phyloP scores from a whole-genome alignment of 176 grass and related monocot genomes.

The Oryza glaberrima region DNA sequence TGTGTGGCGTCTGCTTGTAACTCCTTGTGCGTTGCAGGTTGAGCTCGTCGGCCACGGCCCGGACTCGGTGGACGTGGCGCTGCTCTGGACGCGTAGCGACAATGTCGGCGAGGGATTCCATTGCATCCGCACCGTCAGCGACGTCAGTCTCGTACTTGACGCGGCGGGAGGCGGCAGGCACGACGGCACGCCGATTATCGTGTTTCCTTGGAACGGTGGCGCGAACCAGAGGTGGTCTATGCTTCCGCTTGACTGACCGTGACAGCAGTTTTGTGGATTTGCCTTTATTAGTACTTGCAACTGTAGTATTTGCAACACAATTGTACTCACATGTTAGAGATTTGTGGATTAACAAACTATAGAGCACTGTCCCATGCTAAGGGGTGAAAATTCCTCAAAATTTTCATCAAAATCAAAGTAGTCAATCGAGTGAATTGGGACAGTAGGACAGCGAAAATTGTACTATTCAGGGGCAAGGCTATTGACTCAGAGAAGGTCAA shows the following conservation, averaged over 20 bases:
- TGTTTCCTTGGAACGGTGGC: neutral
- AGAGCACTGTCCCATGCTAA: too few relatives aligned
- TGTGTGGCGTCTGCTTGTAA: neutral
- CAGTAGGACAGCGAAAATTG: too few relatives aligned
- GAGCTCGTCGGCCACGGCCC: neutral
- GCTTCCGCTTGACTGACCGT: neutral
- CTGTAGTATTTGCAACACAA: too few relatives aligned
- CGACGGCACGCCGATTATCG: slow-evolving; percentile 13
- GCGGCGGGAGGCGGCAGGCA: neutral
- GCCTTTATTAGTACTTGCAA: too few relatives aligned
- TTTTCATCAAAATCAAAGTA: too few relatives aligned
- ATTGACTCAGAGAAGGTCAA: too few relatives aligned
- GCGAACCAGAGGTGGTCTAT: slow-evolving; percentile 23
- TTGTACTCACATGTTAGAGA: too few relatives aligned
- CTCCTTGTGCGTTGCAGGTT: neutral
- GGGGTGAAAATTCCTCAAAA: too few relatives aligned
- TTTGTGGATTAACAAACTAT: too few relatives aligned
- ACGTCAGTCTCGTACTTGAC: slow-evolving; percentile 16
- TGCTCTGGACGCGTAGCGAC: slow-evolving; percentile 38
- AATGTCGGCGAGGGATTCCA: slow-evolving; percentile 18
- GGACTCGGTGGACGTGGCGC: slow-evolving; percentile 30
- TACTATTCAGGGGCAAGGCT: too few relatives aligned
- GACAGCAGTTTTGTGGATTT: too few relatives aligned
- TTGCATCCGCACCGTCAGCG: neutral
- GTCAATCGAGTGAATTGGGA: too few relatives aligned